phyloP scores from a whole-genome alignment of 2,329 filamentous ascomycete species.

The Clarireedia paspali region DNA sequence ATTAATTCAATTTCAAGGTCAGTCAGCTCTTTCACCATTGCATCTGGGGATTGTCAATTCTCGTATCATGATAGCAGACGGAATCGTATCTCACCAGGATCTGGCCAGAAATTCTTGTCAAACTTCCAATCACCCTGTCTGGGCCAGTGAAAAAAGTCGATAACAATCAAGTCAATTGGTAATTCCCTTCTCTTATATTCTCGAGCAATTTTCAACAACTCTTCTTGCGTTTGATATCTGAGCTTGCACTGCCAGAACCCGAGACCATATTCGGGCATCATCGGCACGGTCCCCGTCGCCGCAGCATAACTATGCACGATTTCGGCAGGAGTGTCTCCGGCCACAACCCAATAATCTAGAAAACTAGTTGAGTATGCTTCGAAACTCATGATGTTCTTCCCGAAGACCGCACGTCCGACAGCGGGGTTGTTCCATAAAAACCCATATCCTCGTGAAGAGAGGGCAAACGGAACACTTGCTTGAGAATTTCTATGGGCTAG shows the following conservation, averaged over 20 bases:
- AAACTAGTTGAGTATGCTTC: constrained; percentile 50
- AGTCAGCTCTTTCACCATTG: constrained; percentile 55
- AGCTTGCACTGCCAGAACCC: constrained; percentile 65
- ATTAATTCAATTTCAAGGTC: constrained; percentile 55
- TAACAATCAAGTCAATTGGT: constrained; percentile 57
- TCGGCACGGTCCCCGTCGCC: constrained; percentile 51
- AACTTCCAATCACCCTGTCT: constrained; percentile 62
- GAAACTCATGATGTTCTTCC: constrained; percentile 53
- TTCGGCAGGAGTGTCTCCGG: constrained; percentile 45
- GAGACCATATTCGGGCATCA: constrained; percentile 62
- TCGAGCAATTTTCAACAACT: constrained; percentile 50
- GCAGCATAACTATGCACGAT: constrained; percentile 49
- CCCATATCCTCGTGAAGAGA: constrained; percentile 54
- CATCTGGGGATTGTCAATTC: constrained; percentile 30
- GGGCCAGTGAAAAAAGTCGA: constrained; percentile 63
- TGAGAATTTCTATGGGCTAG: constrained; percentile 61
- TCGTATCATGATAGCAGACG: no score
- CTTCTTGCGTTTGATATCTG: constrained; percentile 58
- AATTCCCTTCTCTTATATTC: constrained; percentile 48
- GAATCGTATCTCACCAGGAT: constrained; percentile 31
- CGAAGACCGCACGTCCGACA: constrained; percentile 52
- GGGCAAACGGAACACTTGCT: constrained; percentile 54
- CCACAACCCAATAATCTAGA: constrained; percentile 59
- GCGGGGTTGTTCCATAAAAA: constrained; percentile 60
- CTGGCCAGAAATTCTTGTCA: constrained; percentile 55